Percentiles rank a stretch among this genome's conserved stretches.
Evolutionary conservation across 495 filamentous ascomycete species (phyloP).

Genomic region (Aspergillus steynii): DNA sequence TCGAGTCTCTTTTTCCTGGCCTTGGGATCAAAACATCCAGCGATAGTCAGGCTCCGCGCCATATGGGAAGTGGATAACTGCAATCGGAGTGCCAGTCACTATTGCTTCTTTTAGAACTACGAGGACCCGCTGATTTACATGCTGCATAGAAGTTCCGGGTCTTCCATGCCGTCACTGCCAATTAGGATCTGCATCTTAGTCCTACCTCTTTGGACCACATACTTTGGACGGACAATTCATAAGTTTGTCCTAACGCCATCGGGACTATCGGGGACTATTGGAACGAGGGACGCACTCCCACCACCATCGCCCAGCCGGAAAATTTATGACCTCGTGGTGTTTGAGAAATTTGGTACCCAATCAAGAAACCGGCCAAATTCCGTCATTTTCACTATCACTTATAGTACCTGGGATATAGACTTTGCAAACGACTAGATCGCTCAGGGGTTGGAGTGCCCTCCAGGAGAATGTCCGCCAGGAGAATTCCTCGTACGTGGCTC

Average conservation of each 20-base stretch:
- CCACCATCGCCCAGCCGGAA: not conserved
- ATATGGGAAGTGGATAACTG: not conserved
- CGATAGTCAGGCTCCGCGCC: not conserved
- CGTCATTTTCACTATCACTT: not conserved
- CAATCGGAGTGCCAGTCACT: not conserved
- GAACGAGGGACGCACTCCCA: not conserved
- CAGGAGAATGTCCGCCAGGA: not conserved
- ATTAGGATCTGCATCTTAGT: slow-evolving; percentile 14
- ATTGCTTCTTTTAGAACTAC: slow-evolving; percentile 1
- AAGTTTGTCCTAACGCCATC: not conserved
- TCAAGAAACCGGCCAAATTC: not conserved
- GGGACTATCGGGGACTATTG: not conserved
- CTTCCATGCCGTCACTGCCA: slow-evolving; percentile 4
- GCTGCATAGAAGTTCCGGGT: slow-evolving; percentile 3
- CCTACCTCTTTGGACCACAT: slow-evolving; percentile 1
- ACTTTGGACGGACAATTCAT: not conserved
- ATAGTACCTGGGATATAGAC: not conserved
- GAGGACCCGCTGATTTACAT: slow-evolving; percentile 13
- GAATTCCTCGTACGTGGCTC: not conserved
- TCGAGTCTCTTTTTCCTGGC: not conserved
- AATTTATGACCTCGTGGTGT: not conserved
- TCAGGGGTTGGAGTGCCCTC: not conserved
- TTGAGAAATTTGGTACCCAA: not conserved
- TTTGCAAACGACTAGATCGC: not conserved
- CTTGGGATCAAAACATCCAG: not conserved